These are phyloP conservation scores for Rhizopogon salebrosus DNA, from an alignment of 768 basidiomycete species.

Conservation along the genomic window DNA sequence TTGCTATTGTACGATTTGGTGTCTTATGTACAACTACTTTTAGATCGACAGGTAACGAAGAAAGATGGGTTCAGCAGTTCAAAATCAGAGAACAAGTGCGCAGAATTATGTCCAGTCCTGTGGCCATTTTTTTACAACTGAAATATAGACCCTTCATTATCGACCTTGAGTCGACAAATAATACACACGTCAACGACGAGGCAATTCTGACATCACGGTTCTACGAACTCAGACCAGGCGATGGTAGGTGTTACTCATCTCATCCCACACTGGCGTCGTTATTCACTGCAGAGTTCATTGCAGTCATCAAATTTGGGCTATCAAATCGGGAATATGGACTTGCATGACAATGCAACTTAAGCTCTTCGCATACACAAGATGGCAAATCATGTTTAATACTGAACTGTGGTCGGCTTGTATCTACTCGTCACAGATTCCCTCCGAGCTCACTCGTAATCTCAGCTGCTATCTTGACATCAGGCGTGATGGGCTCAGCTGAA, in stretches of 20 bases:
- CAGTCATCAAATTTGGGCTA: slow-evolving; percentile 84
- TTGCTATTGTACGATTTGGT: slow-evolving; percentile 5
- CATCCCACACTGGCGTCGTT: not conserved
- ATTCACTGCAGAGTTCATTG: slow-evolving; percentile 7
- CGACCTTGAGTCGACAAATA: slow-evolving; percentile 97
- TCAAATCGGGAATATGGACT: slow-evolving; percentile 82
- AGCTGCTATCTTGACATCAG: not conserved
- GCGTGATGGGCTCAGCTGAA: not conserved
- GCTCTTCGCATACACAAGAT: not conserved
- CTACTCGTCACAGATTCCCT: not conserved
- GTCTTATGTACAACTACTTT: not conserved
- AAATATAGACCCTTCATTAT: slow-evolving; percentile 86
- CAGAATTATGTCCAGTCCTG: slow-evolving; percentile 8
- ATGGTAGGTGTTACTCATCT: slow-evolving; percentile 52
- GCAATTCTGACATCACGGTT: slow-evolving; percentile 81
- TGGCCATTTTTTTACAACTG: slow-evolving; percentile 5
- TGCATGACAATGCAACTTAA: slow-evolving; percentile 63
- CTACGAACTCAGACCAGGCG: slow-evolving; percentile 74
- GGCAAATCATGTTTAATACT: not conserved
- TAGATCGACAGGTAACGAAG: slow-evolving; percentile 79
- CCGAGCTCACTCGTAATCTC: not conserved
- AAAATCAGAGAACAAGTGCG: slow-evolving; percentile 82
- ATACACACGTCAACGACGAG: slow-evolving; percentile 86
- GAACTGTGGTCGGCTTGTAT: not conserved
- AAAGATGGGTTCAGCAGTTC: slow-evolving; percentile 82